These are phyloP conservation scores for Apiospora marii DNA, from an alignment of 2,329 filamentous ascomycete species.

Conservation along the genomic window DNA sequence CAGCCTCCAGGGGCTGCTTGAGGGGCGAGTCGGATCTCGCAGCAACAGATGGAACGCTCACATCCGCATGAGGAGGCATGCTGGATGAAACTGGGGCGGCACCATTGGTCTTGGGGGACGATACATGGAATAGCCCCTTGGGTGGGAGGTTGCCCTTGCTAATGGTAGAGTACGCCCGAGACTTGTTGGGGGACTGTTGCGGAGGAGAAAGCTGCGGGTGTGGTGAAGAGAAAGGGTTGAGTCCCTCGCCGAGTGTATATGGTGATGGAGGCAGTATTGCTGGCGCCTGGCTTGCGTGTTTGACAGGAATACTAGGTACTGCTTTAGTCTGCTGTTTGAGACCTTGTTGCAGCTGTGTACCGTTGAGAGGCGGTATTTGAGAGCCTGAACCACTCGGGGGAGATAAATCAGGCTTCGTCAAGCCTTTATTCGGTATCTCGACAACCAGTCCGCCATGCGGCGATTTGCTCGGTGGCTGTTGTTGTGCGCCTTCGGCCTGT, in stretches of 20 bases:
- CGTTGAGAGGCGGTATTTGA: conserved; percentile 18
- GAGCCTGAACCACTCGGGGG: conserved; percentile 23
- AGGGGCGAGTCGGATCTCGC: conserved; percentile 39
- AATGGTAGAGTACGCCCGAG: conserved; percentile 48
- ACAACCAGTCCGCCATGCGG: conserved; percentile 29
- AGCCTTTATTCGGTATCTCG: conserved; percentile 35
- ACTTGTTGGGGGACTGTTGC: conserved; percentile 49
- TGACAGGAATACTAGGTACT: conserved; percentile 38
- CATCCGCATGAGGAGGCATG: conserved; percentile 34
- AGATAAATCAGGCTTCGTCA: conserved; percentile 28
- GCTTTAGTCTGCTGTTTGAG: conserved; percentile 30
- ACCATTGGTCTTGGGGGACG: conserved; percentile 36
- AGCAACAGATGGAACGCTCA: conserved; percentile 31
- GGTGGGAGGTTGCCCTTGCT: conserved; percentile 39
- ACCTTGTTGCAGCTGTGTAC: conserved; percentile 32
- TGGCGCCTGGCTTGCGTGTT: conserved; percentile 38
- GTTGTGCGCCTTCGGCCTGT: conserved; percentile 34
- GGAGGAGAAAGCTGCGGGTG: conserved; percentile 52
- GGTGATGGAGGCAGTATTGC: conserved; percentile 37
- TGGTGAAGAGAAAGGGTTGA: conserved; percentile 52
- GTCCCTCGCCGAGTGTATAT: conserved; percentile 41
- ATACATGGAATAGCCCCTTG: conserved; percentile 43
- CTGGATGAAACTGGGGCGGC: conserved; percentile 31
- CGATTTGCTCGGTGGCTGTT: conserved; percentile 21
- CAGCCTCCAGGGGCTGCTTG: conserved; percentile 37